Percentiles rank a stretch among this genome's conserved stretches.
Conservation (phyloP, 306 rosid genomes). For the Cucumis cinereus region DNA sequence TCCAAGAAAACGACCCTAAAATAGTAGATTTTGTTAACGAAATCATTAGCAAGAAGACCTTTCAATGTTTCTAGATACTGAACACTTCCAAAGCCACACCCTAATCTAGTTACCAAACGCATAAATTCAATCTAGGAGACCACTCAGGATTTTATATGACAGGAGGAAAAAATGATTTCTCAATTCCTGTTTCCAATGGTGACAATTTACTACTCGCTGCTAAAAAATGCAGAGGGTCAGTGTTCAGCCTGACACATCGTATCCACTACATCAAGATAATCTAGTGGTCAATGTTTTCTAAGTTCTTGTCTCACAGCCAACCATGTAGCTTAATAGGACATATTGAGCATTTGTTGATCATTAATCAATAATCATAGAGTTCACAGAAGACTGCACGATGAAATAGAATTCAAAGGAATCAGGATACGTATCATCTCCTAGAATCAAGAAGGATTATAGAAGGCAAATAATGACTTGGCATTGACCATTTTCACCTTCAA, state of each 20-base stretch:
- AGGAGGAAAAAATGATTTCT: neutral
- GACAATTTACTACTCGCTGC: neutral
- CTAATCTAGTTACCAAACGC: neutral
- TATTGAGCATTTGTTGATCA: neutral
- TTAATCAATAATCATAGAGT: neutral
- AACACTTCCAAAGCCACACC: neutral
- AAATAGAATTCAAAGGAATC: neutral
- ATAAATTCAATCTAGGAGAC: neutral
- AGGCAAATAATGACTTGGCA: neutral
- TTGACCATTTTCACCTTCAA: neutral
- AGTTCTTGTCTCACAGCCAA: neutral
- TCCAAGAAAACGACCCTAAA: neutral
- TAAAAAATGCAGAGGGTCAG: neutral
- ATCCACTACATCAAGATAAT: neutral
- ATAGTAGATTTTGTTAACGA: neutral
- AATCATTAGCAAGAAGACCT: neutral
- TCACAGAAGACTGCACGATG: neutral
- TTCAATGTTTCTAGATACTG: neutral
- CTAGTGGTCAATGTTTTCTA: neutral
- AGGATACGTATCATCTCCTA: neutral
- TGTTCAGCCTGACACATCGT: neutral
- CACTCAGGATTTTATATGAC: neutral
- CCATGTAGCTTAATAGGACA: neutral
- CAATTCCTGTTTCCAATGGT: neutral
- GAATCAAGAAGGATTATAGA: neutral